Evolutionary conservation across 805 yeast species (phyloP), one percentile per base, ranked within the genome.

Genomic region (Lachancea thermotolerans): DNA sequence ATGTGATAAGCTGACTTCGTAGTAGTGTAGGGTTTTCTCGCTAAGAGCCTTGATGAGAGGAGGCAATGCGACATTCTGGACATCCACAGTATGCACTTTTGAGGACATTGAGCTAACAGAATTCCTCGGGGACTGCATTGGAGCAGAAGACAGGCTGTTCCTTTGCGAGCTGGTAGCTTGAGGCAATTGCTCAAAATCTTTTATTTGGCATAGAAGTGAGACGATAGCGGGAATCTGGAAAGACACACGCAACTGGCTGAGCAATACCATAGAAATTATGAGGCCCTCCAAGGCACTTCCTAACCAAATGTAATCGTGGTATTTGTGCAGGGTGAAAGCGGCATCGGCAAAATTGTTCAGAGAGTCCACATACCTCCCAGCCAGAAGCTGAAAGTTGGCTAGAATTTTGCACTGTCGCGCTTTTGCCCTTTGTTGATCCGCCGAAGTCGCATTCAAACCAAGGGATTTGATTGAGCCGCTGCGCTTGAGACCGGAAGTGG

Each of bases 251-350:
- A 82, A 60, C 53, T 71, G 79, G 10, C 82, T 72, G 40, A 86
- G 67, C 44, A 89, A 62, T 4, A 83, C 61, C 35, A 83, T 61
- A 48, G 85, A 77, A 1, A 86, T 78, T 0, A 83, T 84, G 10
- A 89, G 67, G 0, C 90, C 87, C 54, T 89, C 96, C n/a, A 91
- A 60, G 0, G 96, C 79, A 27, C 91, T 82, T 0, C 83, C 98
- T 11, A 87, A 71, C 98, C 98, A 93, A 8, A 93, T 67, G 55
- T 77, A 75, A 60, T 93, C 99, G 41, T 79, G 79, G 2, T 81
- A 70, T 10, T 76, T 70, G 48, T 78, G 79, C 44, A 88, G 65
- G 18, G 74, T 66, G 2, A 68, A 56, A 1, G 83, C 72, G 0
- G 96, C 81, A 35, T 89, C 95, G n/a, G 81, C 75, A 54, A 89